Evolutionary conservation across 371 early-diverging fungal species (phyloP).

Genomic region (Rhizopus arrhizus): DNA sequence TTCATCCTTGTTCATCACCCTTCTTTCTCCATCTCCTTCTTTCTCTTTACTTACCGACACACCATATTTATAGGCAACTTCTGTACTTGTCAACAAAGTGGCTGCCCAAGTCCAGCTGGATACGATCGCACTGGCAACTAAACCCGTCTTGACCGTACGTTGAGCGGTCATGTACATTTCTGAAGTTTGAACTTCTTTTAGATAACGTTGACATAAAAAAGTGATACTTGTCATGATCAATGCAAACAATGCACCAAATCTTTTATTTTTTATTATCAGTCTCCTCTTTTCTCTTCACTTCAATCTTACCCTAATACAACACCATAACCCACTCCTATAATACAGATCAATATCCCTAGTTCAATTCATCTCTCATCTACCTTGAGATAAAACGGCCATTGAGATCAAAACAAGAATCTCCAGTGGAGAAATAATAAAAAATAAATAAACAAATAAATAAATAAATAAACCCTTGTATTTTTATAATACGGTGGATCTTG

Average conservation of each 20-base stretch:
- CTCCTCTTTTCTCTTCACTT: background rate
- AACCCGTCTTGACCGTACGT: constrained; percentile 65
- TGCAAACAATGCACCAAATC: constrained; percentile 64
- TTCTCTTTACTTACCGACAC: constrained; percentile 47
- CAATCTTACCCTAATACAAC: constrained; percentile 37
- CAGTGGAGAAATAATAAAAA: background rate
- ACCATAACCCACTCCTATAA: constrained; percentile 41
- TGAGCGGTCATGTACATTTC: constrained; percentile 74
- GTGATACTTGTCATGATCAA: constrained; percentile 65
- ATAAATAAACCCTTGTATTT: background rate
- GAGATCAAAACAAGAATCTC: background rate
- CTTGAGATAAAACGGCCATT: constrained; percentile 42
- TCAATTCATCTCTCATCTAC: constrained; percentile 13
- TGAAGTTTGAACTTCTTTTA: constrained; percentile 62
- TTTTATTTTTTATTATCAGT: constrained; percentile 8
- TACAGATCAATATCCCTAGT: background rate
- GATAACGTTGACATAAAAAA: constrained; percentile 57
- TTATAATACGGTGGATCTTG: no score
- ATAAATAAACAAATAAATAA: background rate
- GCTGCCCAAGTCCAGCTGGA: constrained; percentile 35
- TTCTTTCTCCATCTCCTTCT: background rate
- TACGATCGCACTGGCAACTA: constrained; percentile 73
- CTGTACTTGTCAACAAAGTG: constrained; percentile 64
- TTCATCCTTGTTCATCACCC: background rate
- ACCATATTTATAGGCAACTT: constrained; percentile 71